Evolutionary conservation across 2,329 filamentous ascomycete genomes (phyloP).

Genomic region (Beauveria varroae): DNA sequence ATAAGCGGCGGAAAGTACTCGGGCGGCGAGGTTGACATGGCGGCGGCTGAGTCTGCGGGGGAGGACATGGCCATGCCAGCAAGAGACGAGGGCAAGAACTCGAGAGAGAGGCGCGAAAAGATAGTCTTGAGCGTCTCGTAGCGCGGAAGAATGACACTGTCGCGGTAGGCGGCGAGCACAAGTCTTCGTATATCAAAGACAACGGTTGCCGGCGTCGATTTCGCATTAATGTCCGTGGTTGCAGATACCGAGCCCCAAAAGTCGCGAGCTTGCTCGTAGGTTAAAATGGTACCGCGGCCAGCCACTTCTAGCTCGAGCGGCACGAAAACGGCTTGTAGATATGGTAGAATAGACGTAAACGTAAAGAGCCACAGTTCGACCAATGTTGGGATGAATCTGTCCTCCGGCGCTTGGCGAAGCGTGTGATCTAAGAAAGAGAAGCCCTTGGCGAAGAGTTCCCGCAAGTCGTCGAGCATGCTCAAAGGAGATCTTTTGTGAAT

Average conservation of each 20-base stretch:
- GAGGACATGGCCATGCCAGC: constrained; percentile 45
- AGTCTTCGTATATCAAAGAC: constrained; percentile 82
- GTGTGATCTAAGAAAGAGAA: constrained; percentile 83
- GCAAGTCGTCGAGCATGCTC: constrained; percentile 66
- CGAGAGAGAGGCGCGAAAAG: constrained; percentile 81
- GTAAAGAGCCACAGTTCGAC: constrained; percentile 94
- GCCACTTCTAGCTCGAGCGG: constrained; percentile 91
- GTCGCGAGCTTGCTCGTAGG: constrained; percentile 69
- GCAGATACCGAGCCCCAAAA: constrained; percentile 74
- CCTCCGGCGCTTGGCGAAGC: constrained; percentile 69
- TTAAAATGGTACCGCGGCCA: constrained; percentile 73
- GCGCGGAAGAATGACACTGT: constrained; percentile 78
- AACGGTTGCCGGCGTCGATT: constrained; percentile 39
- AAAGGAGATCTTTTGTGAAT: constrained; percentile 65
- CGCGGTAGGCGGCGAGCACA: constrained; percentile 80
- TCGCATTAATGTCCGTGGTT: constrained; percentile 26
- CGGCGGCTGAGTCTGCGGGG: constrained; percentile 43
- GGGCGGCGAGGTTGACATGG: constrained; percentile 43
- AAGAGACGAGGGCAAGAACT: constrained; percentile 56
- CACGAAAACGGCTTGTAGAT: constrained; percentile 90
- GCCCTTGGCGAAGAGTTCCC: constrained; percentile 69
- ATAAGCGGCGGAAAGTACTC: constrained; percentile 38
- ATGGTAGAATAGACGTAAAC: constrained; percentile 83
- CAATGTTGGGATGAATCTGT: constrained; percentile 79
- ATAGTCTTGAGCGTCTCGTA: constrained; percentile 85